Evolutionary conservation across 495 filamentous ascomycete species (phyloP).

Genomic region (Hypoxylon perforatum): DNA sequence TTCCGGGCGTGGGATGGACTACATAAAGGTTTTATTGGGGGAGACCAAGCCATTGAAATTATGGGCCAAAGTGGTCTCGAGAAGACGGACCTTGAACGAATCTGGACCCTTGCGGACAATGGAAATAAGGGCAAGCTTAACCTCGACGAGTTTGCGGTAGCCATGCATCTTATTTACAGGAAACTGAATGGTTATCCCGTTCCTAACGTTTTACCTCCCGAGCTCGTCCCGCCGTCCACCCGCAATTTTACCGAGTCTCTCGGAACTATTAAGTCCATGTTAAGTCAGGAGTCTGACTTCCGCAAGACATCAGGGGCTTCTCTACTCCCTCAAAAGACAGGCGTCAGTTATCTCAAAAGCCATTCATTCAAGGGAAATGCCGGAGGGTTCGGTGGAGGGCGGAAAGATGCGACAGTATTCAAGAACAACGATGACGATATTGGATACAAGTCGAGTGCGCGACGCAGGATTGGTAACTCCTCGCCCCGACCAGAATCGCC

Average conservation of each 20-base stretch:
- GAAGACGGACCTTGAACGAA: constrained; percentile 85
- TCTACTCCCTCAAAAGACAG: constrained; percentile 93
- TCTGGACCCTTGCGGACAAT: constrained; percentile 96
- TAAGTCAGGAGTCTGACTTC: constrained; percentile 89
- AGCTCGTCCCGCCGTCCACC: constrained; percentile 96
- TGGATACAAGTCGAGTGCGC: constrained; percentile 93
- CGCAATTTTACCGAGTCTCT: constrained; percentile 92
- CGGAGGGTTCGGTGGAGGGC: constrained; percentile 56
- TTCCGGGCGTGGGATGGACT: constrained; percentile 98
- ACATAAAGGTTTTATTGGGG: constrained; percentile 90
- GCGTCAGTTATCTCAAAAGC: constrained; percentile 94
- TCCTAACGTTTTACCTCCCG: constrained; percentile 89
- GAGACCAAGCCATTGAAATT: constrained; percentile 95
- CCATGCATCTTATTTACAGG: constrained; percentile 98
- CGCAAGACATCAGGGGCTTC: constrained; percentile 86
- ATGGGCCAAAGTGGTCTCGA: constrained; percentile 95
- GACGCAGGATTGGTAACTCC: constrained; percentile 80
- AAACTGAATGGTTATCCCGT: constrained; percentile 96
- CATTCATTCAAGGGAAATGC: constrained; percentile 82
- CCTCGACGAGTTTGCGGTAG: constrained; percentile 98
- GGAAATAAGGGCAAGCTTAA: constrained; percentile 93
- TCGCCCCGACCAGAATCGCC: constrained; percentile 83
- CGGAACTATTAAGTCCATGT: constrained; percentile 88
- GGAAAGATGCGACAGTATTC: constrained; percentile 96
- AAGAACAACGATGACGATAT: constrained; percentile 93